Evolutionary conservation across 83 land plant genomes (phyloP).

Genomic region (Picea abies): DNA sequence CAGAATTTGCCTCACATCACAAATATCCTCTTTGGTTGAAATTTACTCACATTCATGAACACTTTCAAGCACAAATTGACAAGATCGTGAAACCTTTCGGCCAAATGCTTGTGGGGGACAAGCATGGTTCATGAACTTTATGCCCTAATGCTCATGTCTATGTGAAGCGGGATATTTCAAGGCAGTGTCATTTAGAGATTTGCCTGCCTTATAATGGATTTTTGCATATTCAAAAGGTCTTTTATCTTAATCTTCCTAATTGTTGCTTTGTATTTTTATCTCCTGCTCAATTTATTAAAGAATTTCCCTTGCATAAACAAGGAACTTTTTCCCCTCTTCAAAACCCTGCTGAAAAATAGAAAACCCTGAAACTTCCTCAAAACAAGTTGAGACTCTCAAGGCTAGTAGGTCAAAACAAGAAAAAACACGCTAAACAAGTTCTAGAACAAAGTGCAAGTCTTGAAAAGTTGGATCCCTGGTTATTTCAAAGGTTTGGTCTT

Average conservation of each 20-base stretch:
- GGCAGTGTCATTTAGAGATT: background rate
- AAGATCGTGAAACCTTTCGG: background rate
- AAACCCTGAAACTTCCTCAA: no score
- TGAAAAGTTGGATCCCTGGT: no score
- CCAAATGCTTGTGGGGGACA: background rate
- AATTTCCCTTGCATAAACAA: no score
- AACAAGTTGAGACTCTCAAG: no score
- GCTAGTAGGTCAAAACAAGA: no score
- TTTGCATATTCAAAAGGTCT: background rate
- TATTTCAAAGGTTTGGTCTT: no score
- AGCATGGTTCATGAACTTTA: background rate
- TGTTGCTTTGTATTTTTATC: no score
- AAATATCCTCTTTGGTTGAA: background rate
- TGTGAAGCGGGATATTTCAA: background rate
- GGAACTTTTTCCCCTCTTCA: no score
- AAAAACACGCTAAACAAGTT: no score
- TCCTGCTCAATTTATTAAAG: no score
- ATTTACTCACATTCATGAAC: background rate
- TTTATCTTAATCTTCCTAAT: background rate
- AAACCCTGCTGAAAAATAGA: no score
- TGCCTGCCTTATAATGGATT: background rate
- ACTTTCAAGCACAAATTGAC: background rate
- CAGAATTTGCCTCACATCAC: background rate
- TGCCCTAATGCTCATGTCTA: background rate
- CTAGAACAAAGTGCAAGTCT: no score